Base-by-base conservation (phyloP, 805 yeast genomes). In the Candida fluviatilis region DNA sequence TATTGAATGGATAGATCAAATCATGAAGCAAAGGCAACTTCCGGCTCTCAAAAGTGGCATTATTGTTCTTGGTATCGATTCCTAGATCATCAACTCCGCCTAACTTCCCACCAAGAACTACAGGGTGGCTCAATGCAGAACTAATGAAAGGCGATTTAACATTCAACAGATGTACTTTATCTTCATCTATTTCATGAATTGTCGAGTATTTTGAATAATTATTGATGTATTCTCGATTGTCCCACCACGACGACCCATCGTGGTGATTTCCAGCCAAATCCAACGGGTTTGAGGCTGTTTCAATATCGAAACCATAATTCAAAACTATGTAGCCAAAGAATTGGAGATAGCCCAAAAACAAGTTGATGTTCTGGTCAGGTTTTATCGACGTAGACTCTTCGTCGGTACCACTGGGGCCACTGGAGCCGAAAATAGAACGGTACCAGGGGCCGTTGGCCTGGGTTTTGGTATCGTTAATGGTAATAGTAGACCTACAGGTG, bases 261-360 rank as follows among this genome's bases (percentile, higher is more conserved):
- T 39, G 18, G 36, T 25, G 23, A 34, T 43, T 17, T 35, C 47
- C 26, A 39, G 23, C 34, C n/a, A 11, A 29, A 15, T 48, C 44
- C 43, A 34, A 40, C 31, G 21, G 46, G 25, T 30, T 37, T 2
- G 35, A 12, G 1, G 48, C 34, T 18, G 50, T 5, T 17, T 41
- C 53, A 12, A 45, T 35, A 30, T 51, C 62, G 34, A 64, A 54
- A 34, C 57, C 55, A 41, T 65, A 65, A 45, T 68, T 68, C 21
- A 63, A 54, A 6, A 65, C 61, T 11, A 62, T 60, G 29, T 58
- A 65, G 4, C 74, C 74, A 31, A 64, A 43, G 36, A 68, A 42
- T 45, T 68, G 74, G 16, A 66, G 41, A 42, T 66, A 58, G 1
- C 71, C 72, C 23, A 67, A 47, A 33, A 59, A 54, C 3, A 66